Evolutionary conservation across 2,329 filamentous ascomycete genomes (phyloP), one percentile per base, ranked within the genome.

Genomic region (Didymellaceae sp.): DNA sequence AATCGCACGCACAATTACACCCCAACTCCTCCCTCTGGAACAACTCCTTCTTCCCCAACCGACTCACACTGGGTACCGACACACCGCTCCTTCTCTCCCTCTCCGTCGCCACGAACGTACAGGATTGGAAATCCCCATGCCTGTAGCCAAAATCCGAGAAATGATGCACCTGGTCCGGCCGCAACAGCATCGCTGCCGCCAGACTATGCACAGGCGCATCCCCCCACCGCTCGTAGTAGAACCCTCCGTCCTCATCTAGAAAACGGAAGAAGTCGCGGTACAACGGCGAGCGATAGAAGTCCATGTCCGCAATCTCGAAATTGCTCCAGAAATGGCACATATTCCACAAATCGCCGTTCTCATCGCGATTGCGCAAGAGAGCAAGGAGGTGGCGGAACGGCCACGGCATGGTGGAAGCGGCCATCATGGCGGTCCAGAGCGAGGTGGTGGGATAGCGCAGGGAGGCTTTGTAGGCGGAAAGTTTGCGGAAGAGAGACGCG

Each of bases 81-180:
- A 41, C 30, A 28, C 48, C 48, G 5, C 4, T 40, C 9, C 10
- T 33, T 11, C 42, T 45, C 32, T 54, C 53, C 8, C 22, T 22
- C 4, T 57, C 38, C 10, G 41, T 57, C 18, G 30, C 31, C 14
- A 20, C 18, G 24, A 31, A 33, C 3, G 58, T 44, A 31, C 58
- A 59, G 22, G 50, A 49, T 46, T 61, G 56, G 24, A 59, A 33
- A 5, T 35, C 26, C 31, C 40, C 52, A 42, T 63, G 59, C 64
- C 95, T 90, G 76, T 97, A 97, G 42, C 93, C 93, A 63, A 97
- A 96, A 70, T 97, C 93, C 42, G 91, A 91, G 86, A 97, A 97
- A 89, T 91, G 96, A 74, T 96, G 91, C 57, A 97, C 87, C 71
- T 90, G 91, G 74, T 82, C 87, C 62, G 85, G 82, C 71, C 96